Evolutionary conservation across 495 filamentous ascomycete species (phyloP), one percentile per base, ranked within the genome.

Genomic region (Penicillium tannophilum): DNA sequence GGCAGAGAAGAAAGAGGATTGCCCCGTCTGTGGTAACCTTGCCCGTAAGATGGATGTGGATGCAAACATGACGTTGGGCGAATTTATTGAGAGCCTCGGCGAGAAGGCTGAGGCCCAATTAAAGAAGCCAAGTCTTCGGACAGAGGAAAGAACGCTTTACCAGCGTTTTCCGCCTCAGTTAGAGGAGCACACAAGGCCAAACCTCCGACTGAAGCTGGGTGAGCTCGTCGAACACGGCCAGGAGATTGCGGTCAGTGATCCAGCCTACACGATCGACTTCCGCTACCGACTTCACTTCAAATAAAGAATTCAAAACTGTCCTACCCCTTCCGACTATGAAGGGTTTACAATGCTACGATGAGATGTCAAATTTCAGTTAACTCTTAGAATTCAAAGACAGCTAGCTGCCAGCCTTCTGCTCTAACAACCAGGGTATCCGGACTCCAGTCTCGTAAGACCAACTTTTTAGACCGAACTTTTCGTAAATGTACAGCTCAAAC

Each of bases 1-100:
- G 63, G 92, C 96, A 60, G 86, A 96, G 70, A 87, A 89, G 76
- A 97, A 97, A 69, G 77, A 85, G 8, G 95, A 97, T 66, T 99
- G 95, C 62, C 93, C 95, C 6, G 95, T 98, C 24, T 99, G 95
- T 66, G 92, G 93, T 5, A 88, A 90, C 56, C 72, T 90, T 42
- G 86, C 93, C 7, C 87, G 88, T 39, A 86, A 86, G 44, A 77
- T 97, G 52, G 65, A 81, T 10, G 85, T 92, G 35, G 83, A 94
- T 68, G 79, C 84, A 2, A 81, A 84, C 17, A 81, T 79, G 73
- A 97, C 92, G 0, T 75, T 99, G 60, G 79, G 87, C 56, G 90
- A 93, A 20, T 92, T 97, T 61, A 88, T 97, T 35, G 93, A 96
- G 10, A 88, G 84, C 28, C 78, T 98, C 42, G 90, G 90, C 11